Evolutionary conservation across 1,139 yeast genomes (phyloP).

Genomic region (Debaryomyces psychrophilus): DNA sequence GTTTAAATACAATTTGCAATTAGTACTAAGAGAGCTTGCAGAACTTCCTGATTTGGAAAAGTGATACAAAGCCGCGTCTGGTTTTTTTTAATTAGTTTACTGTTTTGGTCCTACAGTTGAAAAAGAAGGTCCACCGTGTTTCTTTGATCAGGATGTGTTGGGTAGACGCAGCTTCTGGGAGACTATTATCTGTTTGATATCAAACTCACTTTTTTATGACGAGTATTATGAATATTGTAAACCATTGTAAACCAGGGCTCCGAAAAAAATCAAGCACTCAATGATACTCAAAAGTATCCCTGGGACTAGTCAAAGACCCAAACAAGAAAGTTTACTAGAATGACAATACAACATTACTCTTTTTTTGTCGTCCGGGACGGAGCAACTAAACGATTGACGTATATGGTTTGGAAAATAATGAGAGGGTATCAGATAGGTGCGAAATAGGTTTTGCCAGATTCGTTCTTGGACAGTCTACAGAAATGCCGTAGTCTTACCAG

Average conservation of each 20-base stretch:
- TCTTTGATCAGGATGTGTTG: neutral
- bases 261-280: neutral
- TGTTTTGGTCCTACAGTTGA: neutral
- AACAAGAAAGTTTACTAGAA: neutral
- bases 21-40: neutral
- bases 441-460: no score
- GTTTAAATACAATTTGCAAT: conserved; percentile 1
- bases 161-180: neutral
- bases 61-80: conserved; percentile 5
- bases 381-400: no score
- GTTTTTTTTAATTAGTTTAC: conserved; percentile 1
- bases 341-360: no score
- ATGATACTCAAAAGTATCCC: neutral
- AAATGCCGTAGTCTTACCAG: neutral
- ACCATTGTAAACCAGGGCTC: no score
- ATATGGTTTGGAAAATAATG: neutral
- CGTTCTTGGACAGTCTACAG: neutral
- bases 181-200: neutral
- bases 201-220: neutral
- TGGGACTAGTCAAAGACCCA: neutral
- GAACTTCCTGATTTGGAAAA: conserved; percentile 4
- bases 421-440: neutral
- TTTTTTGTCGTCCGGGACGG: no score
- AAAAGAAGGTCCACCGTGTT: neutral
- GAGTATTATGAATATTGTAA: no score